These are phyloP conservation scores for Monosporozyma servazzii DNA, from an alignment of 805 yeast genomes.

Conservation along the genomic window DNA sequence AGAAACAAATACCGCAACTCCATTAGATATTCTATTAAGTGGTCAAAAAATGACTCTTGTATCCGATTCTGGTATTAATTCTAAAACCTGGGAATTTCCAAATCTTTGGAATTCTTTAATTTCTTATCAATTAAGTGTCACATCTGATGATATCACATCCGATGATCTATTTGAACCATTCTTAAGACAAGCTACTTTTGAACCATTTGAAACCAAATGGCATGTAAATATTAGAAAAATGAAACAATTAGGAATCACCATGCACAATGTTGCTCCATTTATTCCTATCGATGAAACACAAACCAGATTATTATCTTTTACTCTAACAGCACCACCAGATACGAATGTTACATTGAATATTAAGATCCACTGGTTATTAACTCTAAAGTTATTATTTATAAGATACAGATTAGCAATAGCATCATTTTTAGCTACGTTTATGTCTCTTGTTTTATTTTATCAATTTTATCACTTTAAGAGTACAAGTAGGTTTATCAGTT, in stretches of 20 bases:
- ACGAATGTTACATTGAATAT: slow-evolving; percentile 10
- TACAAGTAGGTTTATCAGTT: slow-evolving; percentile 34
- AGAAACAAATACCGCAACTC: slow-evolving; percentile 1
- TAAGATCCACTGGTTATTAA: slow-evolving; percentile 26
- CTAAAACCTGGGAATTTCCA: slow-evolving; percentile 18
- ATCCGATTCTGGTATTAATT: background rate
- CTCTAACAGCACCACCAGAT: slow-evolving; percentile 19
- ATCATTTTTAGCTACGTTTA: slow-evolving; percentile 56
- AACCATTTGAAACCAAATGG: slow-evolving; percentile 75
- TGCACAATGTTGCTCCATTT: slow-evolving; percentile 63
- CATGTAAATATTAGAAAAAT: slow-evolving; percentile 42
- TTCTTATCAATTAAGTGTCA: slow-evolving; percentile 14
- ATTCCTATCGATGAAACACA: slow-evolving; percentile 36
- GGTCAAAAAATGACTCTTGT: slow-evolving; percentile 1
- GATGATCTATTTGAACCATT: slow-evolving; percentile 44
- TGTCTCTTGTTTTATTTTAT: slow-evolving; percentile 40
- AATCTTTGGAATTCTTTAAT: slow-evolving; percentile 25
- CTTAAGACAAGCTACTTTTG: slow-evolving; percentile 54
- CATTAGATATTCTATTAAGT: slow-evolving; percentile 11
- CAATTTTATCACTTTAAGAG: slow-evolving; percentile 44
- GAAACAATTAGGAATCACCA: slow-evolving; percentile 33
- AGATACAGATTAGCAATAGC: slow-evolving; percentile 71
- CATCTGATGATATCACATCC: background rate
- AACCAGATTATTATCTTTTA: slow-evolving; percentile 17
- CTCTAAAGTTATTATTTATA: slow-evolving; percentile 60